Evolutionary conservation across 306 rosid species (phyloP), one percentile per base, ranked within the genome.

Genomic region (Hylodesmum podocarpum): DNA sequence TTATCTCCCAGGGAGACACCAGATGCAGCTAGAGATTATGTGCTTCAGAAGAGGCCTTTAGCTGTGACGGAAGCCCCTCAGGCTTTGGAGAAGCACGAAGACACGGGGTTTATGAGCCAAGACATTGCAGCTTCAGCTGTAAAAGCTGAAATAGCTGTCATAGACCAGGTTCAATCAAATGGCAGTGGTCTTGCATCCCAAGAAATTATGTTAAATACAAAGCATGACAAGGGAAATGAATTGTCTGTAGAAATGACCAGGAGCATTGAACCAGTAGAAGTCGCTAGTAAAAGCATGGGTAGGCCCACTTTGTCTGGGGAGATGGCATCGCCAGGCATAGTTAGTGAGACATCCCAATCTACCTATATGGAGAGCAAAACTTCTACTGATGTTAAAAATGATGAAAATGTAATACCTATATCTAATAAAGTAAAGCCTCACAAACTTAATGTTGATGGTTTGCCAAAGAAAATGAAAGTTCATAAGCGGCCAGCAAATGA

Each of bases 31-130:
- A 90, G 76, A 15, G 77, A 67, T 80, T 91, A 66, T 82, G 82
- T 75, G 16, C 43, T 89, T 53, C 90, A 88, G 77, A 89, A 91
- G 85, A 93, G 96, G 83, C 33, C 80, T 71, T 73, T 84, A 37
- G 58, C 89, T 44, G 59, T 37, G 55, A 59, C 84, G 50, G 39
- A 44, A 24, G 75, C 64, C 43, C 73, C 85, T 82, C 83, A 51
- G 59, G 34, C 61, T 76, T 53, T 65, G 7, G 81, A 81, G 47
- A 83, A 87, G 80, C 40, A 57, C 33, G 88, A 79, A 64, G 83
- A 78, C 27, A 13, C 64, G 8, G 86, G 81, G 28, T 64, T 65
- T 73, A 70, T 72, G 43, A 76, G 86, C 63, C 70, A 33, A 37
- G 85, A 72, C 54, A 41, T 24, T 80, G 86, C 76, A 76, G 78